Evolutionary conservation across 148 eudicot genomes (phyloP).

Genomic region (Polygonum aviculare): DNA sequence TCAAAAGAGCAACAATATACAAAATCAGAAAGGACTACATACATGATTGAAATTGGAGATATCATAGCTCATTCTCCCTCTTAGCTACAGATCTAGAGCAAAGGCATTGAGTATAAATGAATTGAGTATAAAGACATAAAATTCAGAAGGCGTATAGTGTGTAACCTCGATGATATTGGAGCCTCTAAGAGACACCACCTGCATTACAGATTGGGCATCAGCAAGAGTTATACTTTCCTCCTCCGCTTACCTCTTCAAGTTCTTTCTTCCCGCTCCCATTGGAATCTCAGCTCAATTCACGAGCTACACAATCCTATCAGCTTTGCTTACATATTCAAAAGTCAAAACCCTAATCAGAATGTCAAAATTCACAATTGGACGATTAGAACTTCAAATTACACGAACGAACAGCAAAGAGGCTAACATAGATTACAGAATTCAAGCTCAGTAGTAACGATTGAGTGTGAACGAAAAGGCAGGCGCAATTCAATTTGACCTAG

Average conservation of each 20-base stretch:
- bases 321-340: not conserved
- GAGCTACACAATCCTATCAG: not conserved
- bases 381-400: no score
- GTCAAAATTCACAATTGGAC: not conserved
- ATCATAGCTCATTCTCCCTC: no score
- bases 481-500: no score
- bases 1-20: no score
- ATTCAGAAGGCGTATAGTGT: not conserved
- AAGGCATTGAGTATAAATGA: no score
- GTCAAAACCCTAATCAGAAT: not conserved
- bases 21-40: no score
- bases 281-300: not conserved
- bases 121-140: no score
- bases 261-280: constrained; percentile 83
- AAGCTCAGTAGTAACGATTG: no score
- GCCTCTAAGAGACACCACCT: constrained; percentile 72
- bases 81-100: no score
- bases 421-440: not conserved
- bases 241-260: constrained; percentile 70
- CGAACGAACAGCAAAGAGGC: not conserved
- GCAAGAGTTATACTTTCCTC: constrained; percentile 39
- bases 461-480: no score
- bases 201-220: constrained; percentile 71
- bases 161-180: constrained; percentile 79
- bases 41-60: no score